Conservation (phyloP, 805 yeast genomes). For the Monosporozyma servazzii region DNA sequence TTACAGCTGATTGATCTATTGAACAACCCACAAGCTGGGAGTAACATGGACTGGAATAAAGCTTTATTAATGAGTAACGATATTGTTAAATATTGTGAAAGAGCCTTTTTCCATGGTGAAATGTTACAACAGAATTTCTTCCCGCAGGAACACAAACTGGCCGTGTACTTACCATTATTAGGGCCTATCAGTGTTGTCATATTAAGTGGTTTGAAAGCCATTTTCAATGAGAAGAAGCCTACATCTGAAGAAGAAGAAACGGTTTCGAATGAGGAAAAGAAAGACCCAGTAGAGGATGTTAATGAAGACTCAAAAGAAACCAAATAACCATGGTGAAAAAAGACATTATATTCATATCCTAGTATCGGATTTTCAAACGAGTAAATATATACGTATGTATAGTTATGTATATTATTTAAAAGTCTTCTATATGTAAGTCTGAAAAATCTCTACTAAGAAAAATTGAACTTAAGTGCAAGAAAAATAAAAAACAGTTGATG, state of each 20-base stretch:
- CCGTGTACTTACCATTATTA: conserved; percentile 81
- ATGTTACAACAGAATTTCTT: conserved; percentile 93
- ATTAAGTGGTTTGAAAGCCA: conserved; percentile 41
- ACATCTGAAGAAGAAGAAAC: neutral
- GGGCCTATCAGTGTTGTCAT: conserved; percentile 77
- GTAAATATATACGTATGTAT: neutral
- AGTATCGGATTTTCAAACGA: neutral
- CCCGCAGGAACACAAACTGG: conserved; percentile 92
- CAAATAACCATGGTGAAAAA: conserved; percentile 5
- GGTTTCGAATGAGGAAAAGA: neutral
- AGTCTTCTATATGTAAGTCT: neutral
- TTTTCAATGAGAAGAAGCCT: conserved; percentile 30
- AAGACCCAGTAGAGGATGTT: neutral
- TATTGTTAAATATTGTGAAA: conserved; percentile 32
- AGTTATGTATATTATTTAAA: neutral
- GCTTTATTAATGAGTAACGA: conserved; percentile 52
- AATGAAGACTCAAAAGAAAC: conserved; percentile 3
- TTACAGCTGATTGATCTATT: conserved; percentile 21
- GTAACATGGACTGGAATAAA: conserved; percentile 33
- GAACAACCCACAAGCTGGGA: conserved; percentile 25
- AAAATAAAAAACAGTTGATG: neutral
- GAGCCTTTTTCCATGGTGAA: conserved; percentile 85
- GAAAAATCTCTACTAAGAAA: neutral
- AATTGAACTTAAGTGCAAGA: neutral
- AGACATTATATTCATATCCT: neutral